Percentiles rank a stretch among this genome's conserved stretches.
phyloP scores from a whole-genome alignment of 2,329 filamentous ascomycete species.

The Dothidotthia symphoricarpi region DNA sequence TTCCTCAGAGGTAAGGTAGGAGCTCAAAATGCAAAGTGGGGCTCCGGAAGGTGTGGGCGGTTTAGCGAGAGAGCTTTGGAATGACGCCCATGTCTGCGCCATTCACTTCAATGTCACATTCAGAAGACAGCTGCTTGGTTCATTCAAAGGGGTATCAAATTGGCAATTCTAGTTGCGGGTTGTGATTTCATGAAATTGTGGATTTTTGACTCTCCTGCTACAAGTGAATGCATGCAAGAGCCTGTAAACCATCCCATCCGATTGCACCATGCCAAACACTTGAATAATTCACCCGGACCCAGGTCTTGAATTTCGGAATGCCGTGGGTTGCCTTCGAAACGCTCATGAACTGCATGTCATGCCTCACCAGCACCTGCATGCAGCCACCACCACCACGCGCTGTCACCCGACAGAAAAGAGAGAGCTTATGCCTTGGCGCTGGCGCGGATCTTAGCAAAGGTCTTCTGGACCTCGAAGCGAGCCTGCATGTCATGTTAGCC shows the following conservation, averaged over 20 bases:
- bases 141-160: conserved; percentile 35
- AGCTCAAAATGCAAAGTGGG: conserved; percentile 16
- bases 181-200: conserved; percentile 42
- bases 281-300: conserved; percentile 38
- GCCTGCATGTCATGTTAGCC: conserved; percentile 49
- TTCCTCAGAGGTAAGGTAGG: conserved; percentile 16
- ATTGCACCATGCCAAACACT: conserved; percentile 43
- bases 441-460: conserved; percentile 75
- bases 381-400: conserved; percentile 29
- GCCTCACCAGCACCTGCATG: conserved; percentile 36
- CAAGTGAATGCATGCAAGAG: conserved; percentile 42
- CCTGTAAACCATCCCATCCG: conserved; percentile 42
- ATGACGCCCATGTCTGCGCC: conserved; percentile 7
- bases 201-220: conserved; percentile 41
- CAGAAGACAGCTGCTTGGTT: not conserved
- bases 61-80: conserved; percentile 23
- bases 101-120: conserved; percentile 5
- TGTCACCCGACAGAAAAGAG: conserved; percentile 30
- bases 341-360: conserved; percentile 42
- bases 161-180: conserved; percentile 34
- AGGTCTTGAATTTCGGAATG: conserved; percentile 43
- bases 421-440: conserved; percentile 42
- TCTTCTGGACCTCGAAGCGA: conserved; percentile 97
- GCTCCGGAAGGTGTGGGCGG: conserved; percentile 23
- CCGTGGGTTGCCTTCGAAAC: conserved; percentile 38